A percentile compares a stretch with the other conserved stretches of the same genome.
Evolutionary conservation across 257 asterid species (phyloP).

Genomic region (Lavandula angustifolia): DNA sequence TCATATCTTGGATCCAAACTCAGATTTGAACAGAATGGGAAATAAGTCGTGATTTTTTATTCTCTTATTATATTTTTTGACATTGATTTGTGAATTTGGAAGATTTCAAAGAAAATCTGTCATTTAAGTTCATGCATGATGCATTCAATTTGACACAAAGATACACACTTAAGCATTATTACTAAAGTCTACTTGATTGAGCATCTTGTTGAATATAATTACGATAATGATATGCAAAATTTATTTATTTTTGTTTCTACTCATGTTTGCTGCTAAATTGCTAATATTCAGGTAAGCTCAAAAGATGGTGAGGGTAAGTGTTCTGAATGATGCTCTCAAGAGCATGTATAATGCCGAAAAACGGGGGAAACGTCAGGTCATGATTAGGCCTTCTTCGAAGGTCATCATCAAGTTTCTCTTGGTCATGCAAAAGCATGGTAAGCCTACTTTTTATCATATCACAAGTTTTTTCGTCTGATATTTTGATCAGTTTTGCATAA

Average conservation of each 20-base stretch:
- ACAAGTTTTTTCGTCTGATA: neutral
- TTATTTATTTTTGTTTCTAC: neutral
- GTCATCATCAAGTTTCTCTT: slow-evolving; percentile 42
- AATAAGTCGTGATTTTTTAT: no score
- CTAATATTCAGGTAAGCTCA: slow-evolving; percentile 7
- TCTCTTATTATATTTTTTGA: neutral
- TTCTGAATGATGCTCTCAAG: slow-evolving; percentile 45
- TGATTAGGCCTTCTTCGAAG: slow-evolving; percentile 46
- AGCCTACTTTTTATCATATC: neutral
- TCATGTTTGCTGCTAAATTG: neutral
- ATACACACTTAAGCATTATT: no score
- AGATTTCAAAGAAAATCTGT: neutral
- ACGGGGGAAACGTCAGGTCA: slow-evolving; percentile 44
- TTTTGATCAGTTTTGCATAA: neutral
- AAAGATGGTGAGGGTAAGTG: slow-evolving; percentile 42
- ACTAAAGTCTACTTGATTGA: neutral
- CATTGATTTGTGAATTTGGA: neutral
- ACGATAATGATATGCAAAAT: no score
- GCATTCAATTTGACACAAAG: no score
- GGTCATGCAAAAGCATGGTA: slow-evolving; percentile 47
- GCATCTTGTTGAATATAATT: neutral
- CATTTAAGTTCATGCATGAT: neutral
- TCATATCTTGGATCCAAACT: neutral
- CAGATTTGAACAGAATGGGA: neutral
- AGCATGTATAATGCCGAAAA: slow-evolving; percentile 46